Conservation (phyloP, 129 eudicot genomes). For the sunflower (Helianthus annuus) region DNA sequence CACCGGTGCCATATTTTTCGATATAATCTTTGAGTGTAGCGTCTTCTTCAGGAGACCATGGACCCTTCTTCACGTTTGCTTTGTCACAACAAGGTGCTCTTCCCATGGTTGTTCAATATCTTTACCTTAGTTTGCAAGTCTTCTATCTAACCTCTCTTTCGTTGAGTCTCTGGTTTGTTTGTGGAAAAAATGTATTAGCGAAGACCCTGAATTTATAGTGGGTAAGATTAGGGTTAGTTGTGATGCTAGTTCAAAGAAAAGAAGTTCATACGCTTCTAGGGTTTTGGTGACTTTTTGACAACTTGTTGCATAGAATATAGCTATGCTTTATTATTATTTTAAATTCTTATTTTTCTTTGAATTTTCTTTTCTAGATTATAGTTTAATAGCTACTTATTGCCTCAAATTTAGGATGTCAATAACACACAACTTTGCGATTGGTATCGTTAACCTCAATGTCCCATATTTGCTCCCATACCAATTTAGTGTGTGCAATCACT, state of each 20-base stretch:
- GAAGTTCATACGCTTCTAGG: slow-evolving; percentile 25
- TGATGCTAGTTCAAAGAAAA: slow-evolving; percentile 10
- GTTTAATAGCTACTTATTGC: background rate
- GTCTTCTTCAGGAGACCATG: slow-evolving; percentile 91
- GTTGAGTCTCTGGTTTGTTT: slow-evolving; percentile 23
- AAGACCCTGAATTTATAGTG: slow-evolving; percentile 35
- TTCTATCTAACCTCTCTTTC: slow-evolving; percentile 12
- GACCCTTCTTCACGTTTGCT: slow-evolving; percentile 74
- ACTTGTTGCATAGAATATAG: slow-evolving; percentile 2
- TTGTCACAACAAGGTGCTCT: slow-evolving; percentile 92
- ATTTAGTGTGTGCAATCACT: no score
- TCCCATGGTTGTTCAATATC: slow-evolving; percentile 45
- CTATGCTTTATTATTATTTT: slow-evolving; percentile 4
- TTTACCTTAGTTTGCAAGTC: slow-evolving; percentile 20
- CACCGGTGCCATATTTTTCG: slow-evolving; percentile 61
- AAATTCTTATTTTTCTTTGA: background rate
- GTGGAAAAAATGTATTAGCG: slow-evolving; percentile 22
- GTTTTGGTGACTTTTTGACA: slow-evolving; percentile 31
- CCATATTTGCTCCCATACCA: no score
- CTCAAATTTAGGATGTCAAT: background rate
- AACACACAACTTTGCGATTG: no score
- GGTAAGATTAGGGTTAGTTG: slow-evolving; percentile 39
- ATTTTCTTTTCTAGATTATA: background rate
- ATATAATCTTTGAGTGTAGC: slow-evolving; percentile 58
- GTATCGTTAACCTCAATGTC: no score